Evolutionary conservation across 2,329 filamentous ascomycete species (phyloP), one percentile per base, ranked within the genome.

Genomic region (Hymenoscyphus scutula): DNA sequence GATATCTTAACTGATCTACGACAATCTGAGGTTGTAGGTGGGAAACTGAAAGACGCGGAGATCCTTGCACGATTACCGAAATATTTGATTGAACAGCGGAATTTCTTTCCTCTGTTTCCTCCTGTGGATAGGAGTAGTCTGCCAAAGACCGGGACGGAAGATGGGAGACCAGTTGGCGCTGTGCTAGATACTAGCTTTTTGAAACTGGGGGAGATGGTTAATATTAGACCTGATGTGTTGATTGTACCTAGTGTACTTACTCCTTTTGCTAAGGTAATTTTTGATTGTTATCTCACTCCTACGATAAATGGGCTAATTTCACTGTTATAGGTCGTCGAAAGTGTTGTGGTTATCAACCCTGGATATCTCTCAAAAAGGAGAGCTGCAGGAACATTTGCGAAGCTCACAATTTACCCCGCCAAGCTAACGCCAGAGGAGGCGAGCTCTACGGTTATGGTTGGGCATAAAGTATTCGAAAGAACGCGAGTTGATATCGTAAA

Each of bases 21-120:
- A n/a, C 80, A 83, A 29, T 89, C 94, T 70, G 92, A 96, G 75
- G 80, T 89, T 1, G 76, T 80, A 5, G 82, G 84, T 23, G 84
- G 83, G 1, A 81, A 80, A 56, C 81, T 83, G 0, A 74, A 75
- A 8, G 82, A 87, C 59, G 13, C 63, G 17, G 64, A 64, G 34
- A 41, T 74, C 8, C 75, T 81, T 0, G 85, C 87, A 17, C 80
- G 94, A n/a, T 77, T 93, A 55, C 86, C 89, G 5, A 83, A 87
- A 23, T 89, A 95, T 68, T 76, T 99, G 19, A 85, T 99, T 62
- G 90, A 97, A 76, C 95, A 98, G 77, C 82, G 93, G 6, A 92
- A 95, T 73, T 98, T 93, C 76, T 92, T 92, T 71, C 95, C 95
- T 0, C 77, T 98, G 0, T 97, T 93, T 72, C 95, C 95, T 5